Conservation (phyloP, 1,284 basidiomycete genomes). For the Apiotrichum brassicae region DNA sequence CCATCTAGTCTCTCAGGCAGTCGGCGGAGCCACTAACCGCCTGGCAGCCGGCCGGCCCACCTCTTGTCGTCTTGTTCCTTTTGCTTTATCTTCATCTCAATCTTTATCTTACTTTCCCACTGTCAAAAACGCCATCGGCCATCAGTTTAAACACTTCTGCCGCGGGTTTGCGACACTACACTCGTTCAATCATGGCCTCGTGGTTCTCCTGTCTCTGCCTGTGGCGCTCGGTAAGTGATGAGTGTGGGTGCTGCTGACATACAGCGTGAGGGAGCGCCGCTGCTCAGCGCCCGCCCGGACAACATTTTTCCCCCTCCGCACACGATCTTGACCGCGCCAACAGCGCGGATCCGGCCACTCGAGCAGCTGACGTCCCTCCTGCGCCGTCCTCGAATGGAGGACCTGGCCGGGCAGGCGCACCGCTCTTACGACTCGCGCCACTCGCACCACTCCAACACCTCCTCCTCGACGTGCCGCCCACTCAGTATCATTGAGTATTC, state of each 20-base stretch:
- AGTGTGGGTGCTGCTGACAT: not conserved
- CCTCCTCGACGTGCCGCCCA: not conserved
- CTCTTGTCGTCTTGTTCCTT: no score
- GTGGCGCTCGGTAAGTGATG: not conserved
- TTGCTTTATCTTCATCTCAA: no score
- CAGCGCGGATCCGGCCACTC: constrained; percentile 9
- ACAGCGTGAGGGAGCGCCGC: not conserved
- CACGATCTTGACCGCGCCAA: constrained; percentile 13
- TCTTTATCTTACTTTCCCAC: no score
- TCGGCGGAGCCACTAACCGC: no score
- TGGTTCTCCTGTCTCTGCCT: constrained; percentile 1
- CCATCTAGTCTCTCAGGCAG: no score
- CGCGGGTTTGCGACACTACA: no score
- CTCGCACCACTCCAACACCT: not conserved
- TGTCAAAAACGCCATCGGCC: no score
- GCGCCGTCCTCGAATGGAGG: not conserved
- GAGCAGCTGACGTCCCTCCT: constrained; percentile 1
- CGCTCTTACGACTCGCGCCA: not conserved
- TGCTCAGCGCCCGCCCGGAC: not conserved
- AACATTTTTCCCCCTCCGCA: constrained; percentile 13
- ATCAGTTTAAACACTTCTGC: no score
- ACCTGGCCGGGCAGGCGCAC: not conserved
- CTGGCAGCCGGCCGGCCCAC: no score
- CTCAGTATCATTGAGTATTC: constrained; percentile 1
- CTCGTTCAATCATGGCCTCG: constrained; percentile 2